Percentiles rank a stretch among this genome's conserved stretches.
Conservation (phyloP, 768 basidiomycete genomes). For the Leccinellum rugosiceps region DNA sequence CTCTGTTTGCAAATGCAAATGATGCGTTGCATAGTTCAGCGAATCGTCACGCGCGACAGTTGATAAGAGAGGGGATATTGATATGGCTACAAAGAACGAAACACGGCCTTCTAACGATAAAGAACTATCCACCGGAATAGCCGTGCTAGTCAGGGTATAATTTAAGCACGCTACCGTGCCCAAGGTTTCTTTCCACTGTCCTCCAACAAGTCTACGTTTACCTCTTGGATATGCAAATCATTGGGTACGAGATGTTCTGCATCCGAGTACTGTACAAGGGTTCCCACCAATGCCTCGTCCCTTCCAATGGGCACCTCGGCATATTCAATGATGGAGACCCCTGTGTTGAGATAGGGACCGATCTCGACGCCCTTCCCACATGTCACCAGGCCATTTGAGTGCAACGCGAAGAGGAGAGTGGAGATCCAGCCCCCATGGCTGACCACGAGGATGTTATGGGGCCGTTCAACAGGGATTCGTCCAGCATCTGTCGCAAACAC, state of each 20-base stretch:
- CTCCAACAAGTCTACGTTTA: constrained; percentile 49
- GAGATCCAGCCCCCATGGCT: constrained; percentile 67
- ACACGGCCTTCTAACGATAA: background rate
- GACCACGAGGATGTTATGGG: constrained; percentile 48
- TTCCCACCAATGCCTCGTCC: constrained; percentile 27
- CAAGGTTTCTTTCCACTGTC: background rate
- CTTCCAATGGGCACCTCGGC: constrained; percentile 23
- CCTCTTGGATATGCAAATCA: constrained; percentile 34
- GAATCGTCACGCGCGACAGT: background rate
- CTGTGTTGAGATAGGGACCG: constrained; percentile 26
- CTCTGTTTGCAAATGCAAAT: constrained; percentile 1
- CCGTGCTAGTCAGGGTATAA: constrained; percentile 10
- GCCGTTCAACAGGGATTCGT: constrained; percentile 27
- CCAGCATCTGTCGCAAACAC: constrained; percentile 19
- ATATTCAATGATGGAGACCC: constrained; percentile 59
- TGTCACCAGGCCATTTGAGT: constrained; percentile 38
- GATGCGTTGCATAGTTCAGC: background rate
- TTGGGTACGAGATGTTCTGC: constrained; percentile 45
- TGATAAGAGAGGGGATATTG: background rate
- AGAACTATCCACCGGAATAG: constrained; percentile 7
- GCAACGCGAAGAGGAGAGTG: constrained; percentile 46
- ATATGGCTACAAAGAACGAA: background rate
- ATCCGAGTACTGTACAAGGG: constrained; percentile 53
- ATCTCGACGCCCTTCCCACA: constrained; percentile 32
- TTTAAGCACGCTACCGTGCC: background rate